These are phyloP conservation scores for Suillus alpinus DNA, from an alignment of 768 basidiomycete genomes.

Conservation along the genomic window DNA sequence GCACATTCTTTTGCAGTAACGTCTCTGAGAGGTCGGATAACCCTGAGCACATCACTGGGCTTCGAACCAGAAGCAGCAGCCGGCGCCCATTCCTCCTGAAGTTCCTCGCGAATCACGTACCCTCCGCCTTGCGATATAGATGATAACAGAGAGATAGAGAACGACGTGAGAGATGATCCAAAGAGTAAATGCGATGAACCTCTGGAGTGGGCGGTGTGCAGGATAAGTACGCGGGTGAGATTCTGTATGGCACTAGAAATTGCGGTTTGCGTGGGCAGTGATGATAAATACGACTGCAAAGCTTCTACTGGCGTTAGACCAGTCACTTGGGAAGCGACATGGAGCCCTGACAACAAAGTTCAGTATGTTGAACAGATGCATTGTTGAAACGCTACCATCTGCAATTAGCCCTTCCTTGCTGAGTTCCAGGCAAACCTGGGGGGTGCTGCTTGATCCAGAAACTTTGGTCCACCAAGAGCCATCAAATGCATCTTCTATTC, in stretches of 20 bases:
- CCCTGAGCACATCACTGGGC: conserved; percentile 33
- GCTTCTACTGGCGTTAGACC: conserved; percentile 24
- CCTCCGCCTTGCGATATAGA: conserved; percentile 77
- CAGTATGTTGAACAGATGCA: background rate
- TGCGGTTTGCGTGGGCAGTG: conserved; percentile 76
- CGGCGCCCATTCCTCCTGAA: conserved; percentile 67
- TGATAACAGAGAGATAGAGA: conserved; percentile 73
- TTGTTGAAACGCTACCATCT: conserved; percentile 20
- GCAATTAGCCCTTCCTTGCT: conserved; percentile 47
- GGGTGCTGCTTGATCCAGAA: conserved; percentile 28
- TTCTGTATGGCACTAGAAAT: conserved; percentile 54
- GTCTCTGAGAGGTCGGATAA: conserved; percentile 70
- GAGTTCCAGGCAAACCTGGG: conserved; percentile 44
- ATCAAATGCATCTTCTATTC: conserved; percentile 76
- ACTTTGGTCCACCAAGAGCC: conserved; percentile 59
- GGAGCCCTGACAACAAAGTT: conserved; percentile 20
- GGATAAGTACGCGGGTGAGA: conserved; percentile 64
- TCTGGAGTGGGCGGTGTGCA: conserved; percentile 59
- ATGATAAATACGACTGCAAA: conserved; percentile 52
- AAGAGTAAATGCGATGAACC: conserved; percentile 74
- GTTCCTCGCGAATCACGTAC: conserved; percentile 64
- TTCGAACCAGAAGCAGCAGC: conserved; percentile 7
- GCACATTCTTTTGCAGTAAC: conserved; percentile 78
- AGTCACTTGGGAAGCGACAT: conserved; percentile 9
- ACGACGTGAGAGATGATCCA: conserved; percentile 75